Percentiles rank a stretch among this genome's conserved stretches.
phyloP scores from a whole-genome alignment of 176 grass and related monocot species.

The Melocanna baccifera region DNA sequence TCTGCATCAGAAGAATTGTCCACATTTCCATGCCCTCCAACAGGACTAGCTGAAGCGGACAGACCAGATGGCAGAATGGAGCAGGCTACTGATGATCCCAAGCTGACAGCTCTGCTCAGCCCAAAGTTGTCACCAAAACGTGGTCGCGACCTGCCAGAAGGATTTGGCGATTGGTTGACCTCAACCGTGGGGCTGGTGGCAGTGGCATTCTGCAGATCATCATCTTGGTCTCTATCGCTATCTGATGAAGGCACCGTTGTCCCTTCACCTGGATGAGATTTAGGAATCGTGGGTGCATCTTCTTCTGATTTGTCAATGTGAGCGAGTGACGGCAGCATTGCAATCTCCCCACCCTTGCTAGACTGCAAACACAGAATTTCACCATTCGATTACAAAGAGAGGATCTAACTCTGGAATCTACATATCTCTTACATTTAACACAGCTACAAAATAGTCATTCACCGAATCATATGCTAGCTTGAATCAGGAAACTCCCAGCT shows the following conservation, averaged over 20 bases:
- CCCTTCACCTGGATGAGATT: slow-evolving; percentile 32
- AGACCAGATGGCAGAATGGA: slow-evolving; percentile 56
- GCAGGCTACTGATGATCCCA: slow-evolving; percentile 67
- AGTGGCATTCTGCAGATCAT: slow-evolving; percentile 37
- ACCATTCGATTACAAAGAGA: slow-evolving; percentile 2
- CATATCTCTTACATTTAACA: neutral
- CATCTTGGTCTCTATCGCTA: slow-evolving; percentile 40
- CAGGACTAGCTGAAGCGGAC: slow-evolving; percentile 47
- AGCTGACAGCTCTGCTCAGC: slow-evolving; percentile 77
- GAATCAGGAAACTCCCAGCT: neutral
- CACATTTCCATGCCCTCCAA: slow-evolving; percentile 17
- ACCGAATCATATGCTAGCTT: neutral
- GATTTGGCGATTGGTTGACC: slow-evolving; percentile 23
- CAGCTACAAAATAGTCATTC: neutral
- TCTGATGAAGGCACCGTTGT: slow-evolving; percentile 30
- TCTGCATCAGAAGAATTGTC: slow-evolving; percentile 28
- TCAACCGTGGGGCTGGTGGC: slow-evolving; percentile 8
- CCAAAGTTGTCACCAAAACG: slow-evolving; percentile 68
- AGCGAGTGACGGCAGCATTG: slow-evolving; percentile 7
- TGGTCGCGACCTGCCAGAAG: slow-evolving; percentile 37
- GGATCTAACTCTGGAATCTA: neutral
- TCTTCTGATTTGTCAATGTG: slow-evolving; percentile 30
- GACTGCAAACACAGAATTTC: slow-evolving; percentile 31
- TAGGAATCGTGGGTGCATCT: slow-evolving; percentile 26
- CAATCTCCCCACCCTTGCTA: slow-evolving; percentile 27